phyloP scores from a whole-genome alignment of 495 filamentous ascomycete genomes.

The Tuber umbilicatum region DNA sequence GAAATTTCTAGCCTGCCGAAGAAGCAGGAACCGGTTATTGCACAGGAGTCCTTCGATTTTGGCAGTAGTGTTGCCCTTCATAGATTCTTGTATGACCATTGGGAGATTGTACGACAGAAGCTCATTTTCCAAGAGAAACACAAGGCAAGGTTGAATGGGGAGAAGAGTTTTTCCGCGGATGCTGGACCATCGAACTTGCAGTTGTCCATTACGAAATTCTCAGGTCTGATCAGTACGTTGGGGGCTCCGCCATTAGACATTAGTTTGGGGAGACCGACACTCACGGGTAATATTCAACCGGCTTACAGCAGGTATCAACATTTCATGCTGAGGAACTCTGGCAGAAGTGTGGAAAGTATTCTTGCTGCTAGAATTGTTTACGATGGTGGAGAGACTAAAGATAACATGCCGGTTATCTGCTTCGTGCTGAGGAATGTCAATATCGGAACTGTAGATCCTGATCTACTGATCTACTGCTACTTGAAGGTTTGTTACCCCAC shows the following conservation, averaged over 20 bases:
- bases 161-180: constrained; percentile 18
- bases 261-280: constrained; percentile 56
- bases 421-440: constrained; percentile 60
- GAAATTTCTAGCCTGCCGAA: constrained; percentile 50
- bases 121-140: constrained; percentile 50
- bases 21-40: constrained; percentile 37
- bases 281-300: constrained; percentile 53
- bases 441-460: constrained; percentile 54
- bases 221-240: constrained; percentile 54
- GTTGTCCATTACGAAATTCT: constrained; percentile 38
- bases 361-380: constrained; percentile 58
- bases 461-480: constrained; percentile 58
- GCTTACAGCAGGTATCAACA: constrained; percentile 61
- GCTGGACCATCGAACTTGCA: constrained; percentile 26
- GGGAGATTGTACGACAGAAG: constrained; percentile 59
- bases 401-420: constrained; percentile 60
- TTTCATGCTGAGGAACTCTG: constrained; percentile 62
- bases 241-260: constrained; percentile 59
- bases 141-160: constrained; percentile 33
- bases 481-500: constrained; percentile 48
- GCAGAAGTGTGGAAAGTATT: constrained; percentile 55
- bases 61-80: constrained; percentile 60
- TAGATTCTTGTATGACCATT: constrained; percentile 61
- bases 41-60: constrained; percentile 58
- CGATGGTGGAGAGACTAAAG: constrained; percentile 62